Base-by-base conservation (phyloP, 345 rosid species). In the Eucalyptus erythrocorys region DNA sequence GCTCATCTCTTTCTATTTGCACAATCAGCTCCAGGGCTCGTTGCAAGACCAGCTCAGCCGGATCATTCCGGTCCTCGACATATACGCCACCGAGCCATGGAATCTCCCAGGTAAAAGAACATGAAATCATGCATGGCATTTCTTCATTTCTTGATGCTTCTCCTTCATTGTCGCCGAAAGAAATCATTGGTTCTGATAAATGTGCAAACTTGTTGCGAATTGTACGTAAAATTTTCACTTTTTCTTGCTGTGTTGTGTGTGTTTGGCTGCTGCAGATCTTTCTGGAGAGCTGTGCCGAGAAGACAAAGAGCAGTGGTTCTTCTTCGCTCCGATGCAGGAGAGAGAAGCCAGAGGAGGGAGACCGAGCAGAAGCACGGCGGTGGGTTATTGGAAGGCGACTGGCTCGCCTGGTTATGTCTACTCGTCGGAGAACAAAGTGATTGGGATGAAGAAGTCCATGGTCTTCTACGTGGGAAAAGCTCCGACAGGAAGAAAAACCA, bases 281-380 rank as follows among this genome's bases (percentile, higher is more conserved):
- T 91, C 98, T 1, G 99, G 99, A 86, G 95, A 93, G 90, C 50
- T 87, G 87, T 96, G 97, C 86, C 91, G 86, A 88, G 91, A 91
- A 90, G 98, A 71, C 82, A 71, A 37, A 71, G 81, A 68, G 82
- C 82, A 71, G 82, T 71, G 82, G 82, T 71, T 71, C 82, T 71
- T 71, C 82, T 71, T 71, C 45, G 82, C 82, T 37, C 82, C 82
- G 82, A 71, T 71, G 82, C 82, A 71, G 82, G 82, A 71, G 82
- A 21, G 82, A 71, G 82, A 71, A 71, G 82, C 82, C 82, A 71
- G 82, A 37, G 82, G 82, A 71, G 82, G 82, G 82, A 71, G 82
- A 71, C 82, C 82, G 6, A 71, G 82, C 82, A 71, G 82, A 71
- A 71, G 82, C 82, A 71, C 82, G 45, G 45, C 45, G 47, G 82